These are phyloP conservation scores for Lactarius indigo DNA, from an alignment of 768 basidiomycete genomes.

Conservation along the genomic window DNA sequence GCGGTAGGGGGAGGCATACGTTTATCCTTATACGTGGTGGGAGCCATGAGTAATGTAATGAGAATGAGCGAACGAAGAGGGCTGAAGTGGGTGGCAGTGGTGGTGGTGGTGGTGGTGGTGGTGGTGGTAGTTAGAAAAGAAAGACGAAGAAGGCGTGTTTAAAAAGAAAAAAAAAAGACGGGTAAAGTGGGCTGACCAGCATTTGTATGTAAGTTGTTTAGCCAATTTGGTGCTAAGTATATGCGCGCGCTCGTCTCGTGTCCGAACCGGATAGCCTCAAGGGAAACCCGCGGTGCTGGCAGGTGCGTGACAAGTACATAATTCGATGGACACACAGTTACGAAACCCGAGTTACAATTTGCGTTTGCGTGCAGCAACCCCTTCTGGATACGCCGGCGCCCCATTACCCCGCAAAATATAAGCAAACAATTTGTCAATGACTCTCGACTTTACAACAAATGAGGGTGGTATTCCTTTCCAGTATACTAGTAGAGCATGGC, in stretches of 20 bases:
- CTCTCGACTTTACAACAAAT: neutral
- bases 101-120: conserved; percentile 1
- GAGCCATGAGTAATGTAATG: conserved; percentile 10
- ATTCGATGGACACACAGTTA: neutral
- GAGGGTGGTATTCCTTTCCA: neutral
- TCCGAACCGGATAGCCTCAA: neutral
- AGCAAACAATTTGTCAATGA: neutral
- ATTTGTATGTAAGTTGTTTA: conserved; percentile 1
- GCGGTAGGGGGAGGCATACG: neutral
- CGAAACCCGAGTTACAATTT: neutral
- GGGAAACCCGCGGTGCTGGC: neutral
- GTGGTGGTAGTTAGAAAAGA: neutral
- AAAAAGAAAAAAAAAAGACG: neutral
- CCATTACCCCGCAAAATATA: neutral
- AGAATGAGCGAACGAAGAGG: neutral
- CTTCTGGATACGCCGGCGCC: neutral
- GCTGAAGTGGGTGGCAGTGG: neutral
- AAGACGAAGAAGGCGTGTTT: neutral
- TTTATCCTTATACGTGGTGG: conserved; percentile 13
- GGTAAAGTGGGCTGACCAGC: neutral
- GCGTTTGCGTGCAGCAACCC: neutral
- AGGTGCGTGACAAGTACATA: neutral
- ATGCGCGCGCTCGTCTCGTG: conserved; percentile 4
- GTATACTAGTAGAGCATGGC: neutral
- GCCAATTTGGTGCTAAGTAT: neutral